These are phyloP conservation scores for Paspalum notatum DNA, from an alignment of 176 grass and related monocot genomes.

Conservation along the genomic window DNA sequence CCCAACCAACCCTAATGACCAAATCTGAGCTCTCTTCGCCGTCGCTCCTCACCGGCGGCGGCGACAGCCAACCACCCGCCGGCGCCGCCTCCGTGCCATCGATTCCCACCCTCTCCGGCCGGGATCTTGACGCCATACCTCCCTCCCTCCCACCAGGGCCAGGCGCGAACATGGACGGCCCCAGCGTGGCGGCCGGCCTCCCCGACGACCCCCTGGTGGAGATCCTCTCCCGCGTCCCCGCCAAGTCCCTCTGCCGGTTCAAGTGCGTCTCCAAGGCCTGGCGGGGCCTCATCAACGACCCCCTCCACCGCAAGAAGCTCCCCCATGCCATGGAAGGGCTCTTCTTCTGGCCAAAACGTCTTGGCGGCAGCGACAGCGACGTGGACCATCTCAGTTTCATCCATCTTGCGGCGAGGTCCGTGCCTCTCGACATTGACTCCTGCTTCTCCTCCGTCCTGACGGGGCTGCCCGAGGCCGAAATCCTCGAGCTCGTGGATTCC, in stretches of 20 bases:
- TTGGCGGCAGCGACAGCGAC: not conserved
- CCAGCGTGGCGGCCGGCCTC: not conserved
- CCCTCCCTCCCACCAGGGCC: not conserved
- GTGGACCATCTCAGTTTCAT: not conserved
- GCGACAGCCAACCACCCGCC: too few relatives aligned
- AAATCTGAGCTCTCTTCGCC: too few relatives aligned
- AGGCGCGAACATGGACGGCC: not conserved
- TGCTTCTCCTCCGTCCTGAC: not conserved
- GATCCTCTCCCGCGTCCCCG: not conserved
- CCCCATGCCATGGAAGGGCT: not conserved
- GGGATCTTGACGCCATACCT: too few relatives aligned
- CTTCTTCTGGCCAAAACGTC: not conserved
- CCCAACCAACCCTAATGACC: too few relatives aligned
- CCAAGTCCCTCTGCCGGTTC: not conserved
- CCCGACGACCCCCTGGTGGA: not conserved
- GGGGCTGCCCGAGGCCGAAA: not conserved
- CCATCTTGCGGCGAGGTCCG: not conserved
- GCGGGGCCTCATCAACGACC: slow-evolving; percentile 14
- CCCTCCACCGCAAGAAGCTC: not conserved
- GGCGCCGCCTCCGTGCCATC: too few relatives aligned
- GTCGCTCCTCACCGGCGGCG: too few relatives aligned
- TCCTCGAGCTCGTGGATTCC: not conserved
- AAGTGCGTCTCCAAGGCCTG: not conserved
- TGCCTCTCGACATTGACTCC: not conserved
- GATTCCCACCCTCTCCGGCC: too few relatives aligned